Base-by-base conservation (phyloP, 768 basidiomycete species). In the Coprinopsis cinerea region DNA sequence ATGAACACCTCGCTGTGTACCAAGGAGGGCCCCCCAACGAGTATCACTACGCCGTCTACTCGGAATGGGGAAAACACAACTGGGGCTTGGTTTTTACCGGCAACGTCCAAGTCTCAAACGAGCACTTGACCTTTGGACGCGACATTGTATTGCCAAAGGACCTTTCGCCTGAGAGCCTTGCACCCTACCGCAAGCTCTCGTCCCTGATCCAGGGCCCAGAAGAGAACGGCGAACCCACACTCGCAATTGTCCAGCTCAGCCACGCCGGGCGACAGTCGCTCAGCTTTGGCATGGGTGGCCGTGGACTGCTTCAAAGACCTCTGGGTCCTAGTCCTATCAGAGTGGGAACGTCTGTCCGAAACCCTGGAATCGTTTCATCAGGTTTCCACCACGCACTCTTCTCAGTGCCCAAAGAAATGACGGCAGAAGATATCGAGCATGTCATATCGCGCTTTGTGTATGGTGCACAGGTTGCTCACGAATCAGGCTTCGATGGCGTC, bases 61-160 rank as follows among this genome's bases (percentile, higher is more conserved):
- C 76, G 0, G 68, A 71, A 56, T 97, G 93, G 92, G 79, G 82
- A 1, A 63, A 69, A 46, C 77, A 85, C 10, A 18, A 75, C 41
- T 97, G 90, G 90, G 94, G 91, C 0, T 89, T 96, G 75, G 68
- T 95, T 40, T 63, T 94, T 24, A 91, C 93, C 0, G 94, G 94
- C 2, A 93, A 93, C 55, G 76, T 90, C 3, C 85, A 88, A 58
- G 79, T 93, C 23, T 74, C 75, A 23, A 52, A 53, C 0, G 63
- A 70, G 1, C 90, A 92, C 59, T 70, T 92, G 2, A 68, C 79
- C 3, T 68, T 92, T 22, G 89, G 87, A 15, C 76, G 85, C 28
- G 90, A 92, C 59, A 67, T 88, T 6, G 64, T 80, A n/a, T 54
- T 86, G 2, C 87, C 86, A 0, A 55, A 59, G 9, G 55, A 53